Base-by-base conservation (phyloP, 2,329 filamentous ascomycete species). In the Aspergillus felis region DNA sequence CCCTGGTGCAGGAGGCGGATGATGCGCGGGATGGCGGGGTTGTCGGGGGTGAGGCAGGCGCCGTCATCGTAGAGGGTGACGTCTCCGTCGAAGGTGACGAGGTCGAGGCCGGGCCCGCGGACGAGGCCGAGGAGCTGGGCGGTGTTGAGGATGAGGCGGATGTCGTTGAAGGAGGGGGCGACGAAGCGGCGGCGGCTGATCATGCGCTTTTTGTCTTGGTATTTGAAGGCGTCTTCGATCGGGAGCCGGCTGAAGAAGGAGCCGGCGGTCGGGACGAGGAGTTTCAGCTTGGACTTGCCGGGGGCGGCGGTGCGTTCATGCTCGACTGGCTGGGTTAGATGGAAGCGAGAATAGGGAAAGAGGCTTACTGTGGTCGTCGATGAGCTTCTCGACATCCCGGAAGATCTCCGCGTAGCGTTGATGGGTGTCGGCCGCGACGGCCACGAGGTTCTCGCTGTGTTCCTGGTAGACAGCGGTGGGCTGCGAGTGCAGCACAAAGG, bases 21-120 rank as follows among this genome's bases (percentile, higher is more conserved):
- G 50, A 87, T 83, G 9, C 84, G 81, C 3, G 78, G 78, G 54
- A 97, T 92, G 17, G 96, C 86, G 0, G 91, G 89, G 71, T 90
- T 96, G 17, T 84, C 81, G 0, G 87, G 80, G 55, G 87, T 86
- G 8, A 99, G 81, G 62, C 86, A 90, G 66, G 91, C 83, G 12
- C 94, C 94, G 69, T 99, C 90, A 57, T 92, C 89, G 73, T 99
- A 99, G 24, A 99, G 82, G 1, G 94, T 99, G 52, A 99, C 92
- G 75, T 99, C 94, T 75, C 94, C 94, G 74, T 99, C 94, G 71
- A 99, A 99, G 0, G 94, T 99, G 54, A 96, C 88, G 3, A 99
- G 83, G 65, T 94, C 87, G 8, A 97, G 82, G 4, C 85, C 83
- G 24, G 89, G 87, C 48, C 81, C 79, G 25, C 85, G 85, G 17